Percentiles rank a stretch among this genome's conserved stretches.
These are phyloP conservation scores for Syzygium jambos DNA, from an alignment of 345 rosid species.

Conservation along the genomic window DNA sequence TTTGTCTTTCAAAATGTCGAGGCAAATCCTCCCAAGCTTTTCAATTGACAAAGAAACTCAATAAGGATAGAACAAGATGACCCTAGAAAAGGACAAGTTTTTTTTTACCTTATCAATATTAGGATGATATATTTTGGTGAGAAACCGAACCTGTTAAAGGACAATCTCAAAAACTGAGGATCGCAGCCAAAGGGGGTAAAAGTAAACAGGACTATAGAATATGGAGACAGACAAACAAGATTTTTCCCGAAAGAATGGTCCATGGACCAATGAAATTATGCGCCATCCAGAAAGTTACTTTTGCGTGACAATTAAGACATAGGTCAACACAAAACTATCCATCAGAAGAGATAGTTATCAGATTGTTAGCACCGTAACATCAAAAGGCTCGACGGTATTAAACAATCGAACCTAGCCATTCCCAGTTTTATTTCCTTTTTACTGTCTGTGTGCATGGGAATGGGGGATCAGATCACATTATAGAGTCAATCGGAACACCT, in stretches of 20 bases:
- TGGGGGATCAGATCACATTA: not conserved
- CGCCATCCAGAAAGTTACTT: not conserved
- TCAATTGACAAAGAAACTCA: conserved; percentile 1
- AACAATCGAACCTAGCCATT: not conserved
- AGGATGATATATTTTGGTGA: conserved; percentile 97
- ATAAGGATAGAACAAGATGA: not conserved
- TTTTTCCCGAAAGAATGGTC: not conserved
- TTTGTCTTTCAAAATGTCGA: conserved; percentile 95
- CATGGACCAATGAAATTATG: not conserved
- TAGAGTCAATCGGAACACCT: not conserved
- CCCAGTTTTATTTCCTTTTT: not conserved
- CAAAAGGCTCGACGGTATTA: not conserved
- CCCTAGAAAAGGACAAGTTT: not conserved
- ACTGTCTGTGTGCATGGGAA: not conserved
- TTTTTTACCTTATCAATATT: conserved; percentile 82
- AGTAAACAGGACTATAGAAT: not conserved
- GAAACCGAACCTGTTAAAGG: conserved; percentile 79
- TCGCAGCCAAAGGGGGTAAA: not conserved
- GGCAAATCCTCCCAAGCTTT: conserved; percentile 98
- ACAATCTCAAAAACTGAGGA: not conserved
- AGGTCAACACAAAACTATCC: not conserved
- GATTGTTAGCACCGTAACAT: not conserved
- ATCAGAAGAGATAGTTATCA: not conserved
- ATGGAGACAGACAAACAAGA: not conserved
- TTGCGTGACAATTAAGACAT: not conserved